These are phyloP conservation scores for Musa schizocarpa DNA, from an alignment of 176 grass and related monocot species.

Conservation along the genomic window DNA sequence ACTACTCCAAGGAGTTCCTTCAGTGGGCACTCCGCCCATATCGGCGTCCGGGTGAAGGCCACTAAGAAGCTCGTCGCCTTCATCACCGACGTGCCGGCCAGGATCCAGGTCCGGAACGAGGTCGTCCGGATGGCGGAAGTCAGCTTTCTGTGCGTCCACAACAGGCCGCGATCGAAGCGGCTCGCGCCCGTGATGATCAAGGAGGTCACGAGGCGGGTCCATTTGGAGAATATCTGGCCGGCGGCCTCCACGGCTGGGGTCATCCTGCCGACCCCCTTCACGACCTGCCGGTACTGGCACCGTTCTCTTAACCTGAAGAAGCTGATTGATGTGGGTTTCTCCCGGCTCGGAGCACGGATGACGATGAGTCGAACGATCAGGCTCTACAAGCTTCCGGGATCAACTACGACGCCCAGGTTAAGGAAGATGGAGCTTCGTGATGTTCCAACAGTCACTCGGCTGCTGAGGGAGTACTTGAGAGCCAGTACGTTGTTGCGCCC, in stretches of 20 bases:
- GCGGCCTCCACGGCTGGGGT: conserved; percentile 89
- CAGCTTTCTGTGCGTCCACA: conserved; percentile 99
- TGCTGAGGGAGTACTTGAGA: too few species aligned
- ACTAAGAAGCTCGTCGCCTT: conserved; percentile 90
- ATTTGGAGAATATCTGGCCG: conserved; percentile 96
- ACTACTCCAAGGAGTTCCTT: conserved; percentile 88
- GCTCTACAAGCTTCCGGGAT: conserved; percentile 83
- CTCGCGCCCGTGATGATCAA: conserved; percentile 95
- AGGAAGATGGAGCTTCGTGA: conserved; percentile 84
- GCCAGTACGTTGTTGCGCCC: too few species aligned
- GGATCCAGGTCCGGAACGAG: conserved; percentile 66
- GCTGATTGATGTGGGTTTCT: conserved; percentile 92
- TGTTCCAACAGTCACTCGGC: conserved; percentile 77
- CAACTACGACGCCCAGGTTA: conserved; percentile 72
- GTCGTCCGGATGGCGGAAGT: conserved; percentile 94
- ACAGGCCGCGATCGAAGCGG: conserved; percentile 98
- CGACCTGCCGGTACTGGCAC: conserved; percentile 95
- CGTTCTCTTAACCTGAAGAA: conserved; percentile 90
- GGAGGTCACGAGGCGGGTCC: conserved; percentile 85
- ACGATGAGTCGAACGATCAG: conserved; percentile 92
- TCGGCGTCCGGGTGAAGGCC: conserved; percentile 81
- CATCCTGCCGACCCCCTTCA: conserved; percentile 81
- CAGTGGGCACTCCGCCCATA: conserved; percentile 94
- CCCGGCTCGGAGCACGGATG: conserved; percentile 77
- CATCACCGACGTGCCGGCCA: conserved; percentile 76